These are phyloP conservation scores for Digitaria exilis DNA, from an alignment of 202 grass and related monocot species.

Conservation along the genomic window DNA sequence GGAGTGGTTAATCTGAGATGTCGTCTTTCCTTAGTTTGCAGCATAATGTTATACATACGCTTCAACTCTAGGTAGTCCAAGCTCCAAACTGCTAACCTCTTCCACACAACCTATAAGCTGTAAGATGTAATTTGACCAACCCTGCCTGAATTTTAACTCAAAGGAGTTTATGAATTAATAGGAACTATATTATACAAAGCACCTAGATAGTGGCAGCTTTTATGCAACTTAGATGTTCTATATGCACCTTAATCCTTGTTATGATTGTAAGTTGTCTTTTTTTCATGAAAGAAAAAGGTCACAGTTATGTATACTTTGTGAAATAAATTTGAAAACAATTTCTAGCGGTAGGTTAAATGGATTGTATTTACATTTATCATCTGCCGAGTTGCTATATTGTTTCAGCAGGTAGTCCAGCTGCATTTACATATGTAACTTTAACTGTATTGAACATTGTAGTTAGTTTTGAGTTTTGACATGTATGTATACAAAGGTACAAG, in stretches of 20 bases:
- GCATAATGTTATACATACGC: not conserved
- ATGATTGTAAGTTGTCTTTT: not conserved
- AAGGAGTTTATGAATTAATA: not conserved
- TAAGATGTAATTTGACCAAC: not conserved
- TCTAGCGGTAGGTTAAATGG: not conserved
- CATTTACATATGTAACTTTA: not conserved
- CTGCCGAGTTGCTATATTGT: conserved; percentile 17
- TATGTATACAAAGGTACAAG: conserved; percentile 38
- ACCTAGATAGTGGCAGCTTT: conserved; percentile 7
- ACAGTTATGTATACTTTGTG: not conserved
- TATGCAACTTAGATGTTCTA: not conserved
- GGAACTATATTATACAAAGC: not conserved
- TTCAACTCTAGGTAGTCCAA: not conserved
- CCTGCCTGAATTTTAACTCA: not conserved
- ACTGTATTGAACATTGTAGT: conserved; percentile 22
- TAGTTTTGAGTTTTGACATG: conserved; percentile 35
- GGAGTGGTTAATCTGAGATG: not conserved
- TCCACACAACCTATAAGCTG: not conserved
- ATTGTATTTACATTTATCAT: not conserved
- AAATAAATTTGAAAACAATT: not conserved
- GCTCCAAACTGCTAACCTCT: not conserved
- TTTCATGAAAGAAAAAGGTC: not conserved
- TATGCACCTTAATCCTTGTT: not conserved
- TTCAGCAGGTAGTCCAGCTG: not conserved
- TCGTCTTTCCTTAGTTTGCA: not conserved